Evolutionary conservation across 2,329 filamentous ascomycete species (phyloP).

Genomic region (Alternaria brassicae): DNA sequence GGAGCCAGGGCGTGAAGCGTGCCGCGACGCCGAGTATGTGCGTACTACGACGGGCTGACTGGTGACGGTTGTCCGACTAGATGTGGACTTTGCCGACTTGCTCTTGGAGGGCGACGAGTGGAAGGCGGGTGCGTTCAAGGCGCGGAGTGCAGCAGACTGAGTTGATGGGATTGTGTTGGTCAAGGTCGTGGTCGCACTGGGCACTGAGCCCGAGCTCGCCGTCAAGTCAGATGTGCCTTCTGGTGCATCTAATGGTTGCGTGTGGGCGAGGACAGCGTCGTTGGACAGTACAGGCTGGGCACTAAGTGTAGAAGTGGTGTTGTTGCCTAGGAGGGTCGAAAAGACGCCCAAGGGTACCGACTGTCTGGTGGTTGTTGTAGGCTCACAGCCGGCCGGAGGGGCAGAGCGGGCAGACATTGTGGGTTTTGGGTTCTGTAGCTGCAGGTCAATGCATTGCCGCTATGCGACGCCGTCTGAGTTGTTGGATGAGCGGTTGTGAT

Average conservation of each 20-base stretch:
- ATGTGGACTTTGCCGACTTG: conserved; percentile 49
- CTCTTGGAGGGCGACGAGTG: conserved; percentile 41
- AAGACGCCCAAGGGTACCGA: conserved; percentile 43
- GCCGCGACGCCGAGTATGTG: conserved; percentile 49
- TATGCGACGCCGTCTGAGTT: conserved; percentile 42
- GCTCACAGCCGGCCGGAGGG: conserved; percentile 29
- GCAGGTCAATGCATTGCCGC: conserved; percentile 51
- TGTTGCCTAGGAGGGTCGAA: conserved; percentile 42
- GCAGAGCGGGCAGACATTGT: conserved; percentile 40
- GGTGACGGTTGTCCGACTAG: conserved; percentile 49
- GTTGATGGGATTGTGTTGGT: conserved; percentile 48
- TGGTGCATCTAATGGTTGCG: conserved; percentile 38
- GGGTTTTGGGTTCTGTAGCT: conserved; percentile 41
- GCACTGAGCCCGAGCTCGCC: conserved; percentile 43
- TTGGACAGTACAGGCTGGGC: conserved; percentile 21
- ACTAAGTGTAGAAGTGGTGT: conserved; percentile 27
- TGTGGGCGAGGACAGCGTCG: conserved; percentile 35
- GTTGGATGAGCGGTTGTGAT: conserved; percentile 47
- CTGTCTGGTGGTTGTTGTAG: conserved; percentile 46
- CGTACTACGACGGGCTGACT: conserved; percentile 56
- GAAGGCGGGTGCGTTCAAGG: conserved; percentile 50
- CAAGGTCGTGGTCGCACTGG: conserved; percentile 47
- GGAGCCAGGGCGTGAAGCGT: conserved; percentile 44
- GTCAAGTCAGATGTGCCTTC: conserved; percentile 40
- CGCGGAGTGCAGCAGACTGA: conserved; percentile 49